phyloP scores from a whole-genome alignment of 345 rosid species.

The Lenwebbia sp. region DNA sequence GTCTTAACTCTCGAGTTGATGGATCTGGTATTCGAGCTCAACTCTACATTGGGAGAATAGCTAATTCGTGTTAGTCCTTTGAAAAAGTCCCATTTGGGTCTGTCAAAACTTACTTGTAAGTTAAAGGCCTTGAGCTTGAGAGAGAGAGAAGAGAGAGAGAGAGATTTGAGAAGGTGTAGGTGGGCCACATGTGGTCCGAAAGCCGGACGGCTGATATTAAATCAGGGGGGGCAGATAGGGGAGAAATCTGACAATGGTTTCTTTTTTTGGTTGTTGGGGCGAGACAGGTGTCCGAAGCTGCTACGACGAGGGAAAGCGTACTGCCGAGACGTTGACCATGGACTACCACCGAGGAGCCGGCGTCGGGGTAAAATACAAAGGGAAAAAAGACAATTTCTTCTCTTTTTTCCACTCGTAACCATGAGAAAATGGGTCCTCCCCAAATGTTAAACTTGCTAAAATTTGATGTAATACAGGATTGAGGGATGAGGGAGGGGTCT shows the following conservation, averaged over 20 bases:
- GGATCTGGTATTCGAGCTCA: background rate
- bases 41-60: background rate
- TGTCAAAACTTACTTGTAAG: background rate
- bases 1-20: background rate
- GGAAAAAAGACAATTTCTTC: background rate
- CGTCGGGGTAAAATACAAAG: constrained; percentile 48
- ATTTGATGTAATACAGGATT: background rate
- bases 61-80: background rate
- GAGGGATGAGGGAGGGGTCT: background rate
- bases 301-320: constrained; percentile 97
- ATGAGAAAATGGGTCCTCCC: background rate
- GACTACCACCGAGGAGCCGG: constrained; percentile 93
- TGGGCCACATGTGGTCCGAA: background rate
- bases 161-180: background rate
- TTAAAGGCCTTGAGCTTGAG: background rate
- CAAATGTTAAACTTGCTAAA: background rate
- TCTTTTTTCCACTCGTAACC: background rate
- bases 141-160: background rate
- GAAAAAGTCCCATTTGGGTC: background rate
- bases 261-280: background rate
- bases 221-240: background rate
- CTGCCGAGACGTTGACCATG: constrained; percentile 97
- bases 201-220: background rate
- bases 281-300: constrained; percentile 95
- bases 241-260: background rate